These are phyloP conservation scores for Pleurotus giganteus DNA, from an alignment of 768 basidiomycete species.

Conservation along the genomic window DNA sequence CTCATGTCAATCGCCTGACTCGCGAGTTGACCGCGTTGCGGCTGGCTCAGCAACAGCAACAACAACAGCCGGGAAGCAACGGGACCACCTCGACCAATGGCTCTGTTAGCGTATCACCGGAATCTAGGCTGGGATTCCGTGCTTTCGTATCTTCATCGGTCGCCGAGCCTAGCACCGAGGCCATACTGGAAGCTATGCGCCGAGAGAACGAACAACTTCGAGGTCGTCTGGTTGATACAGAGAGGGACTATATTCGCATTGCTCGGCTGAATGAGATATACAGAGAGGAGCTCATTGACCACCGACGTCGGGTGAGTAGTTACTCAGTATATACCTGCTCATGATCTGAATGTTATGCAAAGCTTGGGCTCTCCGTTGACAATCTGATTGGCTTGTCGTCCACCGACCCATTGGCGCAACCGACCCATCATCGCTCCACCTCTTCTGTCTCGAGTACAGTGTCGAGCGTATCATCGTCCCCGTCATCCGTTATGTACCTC, in stretches of 20 bases:
- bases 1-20: conserved; percentile 74
- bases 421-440: conserved; percentile 60
- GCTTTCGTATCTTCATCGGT: conserved; percentile 22
- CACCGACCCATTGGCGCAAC: conserved; percentile 67
- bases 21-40: conserved; percentile 68
- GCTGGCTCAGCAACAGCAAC: conserved; percentile 53
- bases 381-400: conserved; percentile 72
- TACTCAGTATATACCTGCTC: conserved; percentile 11
- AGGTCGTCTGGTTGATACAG: conserved; percentile 64
- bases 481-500: conserved; percentile 40
- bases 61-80: conserved; percentile 23
- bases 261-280: conserved; percentile 79
- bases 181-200: conserved; percentile 73
- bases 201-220: conserved; percentile 78
- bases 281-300: conserved; percentile 79
- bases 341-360: conserved; percentile 6
- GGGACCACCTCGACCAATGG: conserved; percentile 16
- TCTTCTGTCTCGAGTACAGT: conserved; percentile 26
- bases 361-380: conserved; percentile 79
- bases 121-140: conserved; percentile 27
- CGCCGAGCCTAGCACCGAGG: conserved; percentile 40
- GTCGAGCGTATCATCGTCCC: conserved; percentile 42
- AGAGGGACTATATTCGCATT: conserved; percentile 74
- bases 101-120: conserved; percentile 30
- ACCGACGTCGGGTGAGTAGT: conserved; percentile 65